Base-by-base conservation (phyloP, 108 stramenopile species). In the Cyclotella sp. region DNA sequence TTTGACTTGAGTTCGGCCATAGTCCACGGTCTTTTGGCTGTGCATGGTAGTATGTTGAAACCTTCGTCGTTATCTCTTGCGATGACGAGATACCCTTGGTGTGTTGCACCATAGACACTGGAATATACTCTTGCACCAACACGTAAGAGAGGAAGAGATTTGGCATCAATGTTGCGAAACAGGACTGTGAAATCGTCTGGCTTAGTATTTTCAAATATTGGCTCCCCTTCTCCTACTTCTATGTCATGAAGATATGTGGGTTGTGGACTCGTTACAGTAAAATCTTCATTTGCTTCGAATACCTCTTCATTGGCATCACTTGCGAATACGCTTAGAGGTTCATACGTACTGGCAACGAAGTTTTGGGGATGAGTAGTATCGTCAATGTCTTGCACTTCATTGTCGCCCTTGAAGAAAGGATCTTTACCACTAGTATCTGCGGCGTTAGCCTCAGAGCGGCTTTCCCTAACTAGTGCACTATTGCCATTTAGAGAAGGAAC, bases 21-120 rank as follows among this genome's bases (percentile, higher is more conserved):
- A 9, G 85, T 85, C 91, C 90, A 94, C 8, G 91, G 80, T 27
- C 93, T 84, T 78, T 94, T 94, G 19, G 87, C 88, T 57, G 91
- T 79, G 54, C 68, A 88, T 30, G 77, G 77, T 27, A 68, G 40
- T 22, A 58, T 14, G 47, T 67, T 68, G 57, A 39, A 39, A 7
- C 39, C 46, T 42, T 54, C 43, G 28, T 27, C 40, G 18, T 54
- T 71, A 39, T 72, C 73, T 41, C 62, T 59, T 57, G 60, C 61
- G 34, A 46, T 62, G 46, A 70, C 63, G 3, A 88, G 73, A 49
- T 61, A 51, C 1, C 84, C 55, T 34, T 83, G 55, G 68, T 92
- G 90, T 19, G 88, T 87, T 30, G 91, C 90, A 18, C 93, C 93
- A 54, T 89, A 86, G 3, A 73, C 68, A 42, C 82, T 88, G 49